A percentile compares a stretch with the other conserved stretches of the same genome.
Evolutionary conservation across 202 grass and related monocot genomes (phyloP).

Genomic region (Carex arenaria): DNA sequence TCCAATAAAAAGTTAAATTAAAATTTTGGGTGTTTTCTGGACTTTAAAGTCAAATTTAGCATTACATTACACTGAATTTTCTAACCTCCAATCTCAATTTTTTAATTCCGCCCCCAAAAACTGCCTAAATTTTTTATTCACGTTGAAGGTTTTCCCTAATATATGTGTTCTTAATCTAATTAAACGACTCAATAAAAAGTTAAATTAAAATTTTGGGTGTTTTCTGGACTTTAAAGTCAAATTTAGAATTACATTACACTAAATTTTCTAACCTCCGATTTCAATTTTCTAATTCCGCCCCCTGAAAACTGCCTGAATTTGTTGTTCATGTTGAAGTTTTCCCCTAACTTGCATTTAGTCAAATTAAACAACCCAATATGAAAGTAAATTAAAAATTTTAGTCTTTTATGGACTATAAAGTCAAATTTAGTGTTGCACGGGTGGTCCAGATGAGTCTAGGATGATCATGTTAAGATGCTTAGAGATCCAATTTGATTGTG

Average conservation of each 20-base stretch:
- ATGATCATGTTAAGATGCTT: slow-evolving; percentile 66
- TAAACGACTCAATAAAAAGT: not conserved
- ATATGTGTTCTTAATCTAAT: not conserved
- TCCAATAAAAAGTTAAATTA: no score
- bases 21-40: no score
- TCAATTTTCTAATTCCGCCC: no score
- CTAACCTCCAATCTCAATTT: no score
- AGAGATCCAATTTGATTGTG: slow-evolving; percentile 54
- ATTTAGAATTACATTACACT: slow-evolving; percentile 5
- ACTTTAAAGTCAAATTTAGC: no score
- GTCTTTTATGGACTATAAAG: slow-evolving; percentile 32
- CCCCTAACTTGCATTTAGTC: not conserved
- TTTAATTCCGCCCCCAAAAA: no score
- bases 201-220: slow-evolving; percentile 32
- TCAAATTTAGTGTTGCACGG: slow-evolving; percentile 31
- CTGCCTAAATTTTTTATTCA: no score
- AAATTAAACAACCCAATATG: not conserved
- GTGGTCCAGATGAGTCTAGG: slow-evolving; percentile 41
- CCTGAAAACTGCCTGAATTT: no score
- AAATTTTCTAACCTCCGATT: no score
- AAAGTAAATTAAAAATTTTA: slow-evolving; percentile 26
- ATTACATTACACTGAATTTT: no score
- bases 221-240: slow-evolving; percentile 27
- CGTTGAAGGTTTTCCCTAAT: no score
- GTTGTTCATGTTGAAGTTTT: no score